phyloP scores from a whole-genome alignment of 2,329 filamentous ascomycete species.

The Cladosporium velox region DNA sequence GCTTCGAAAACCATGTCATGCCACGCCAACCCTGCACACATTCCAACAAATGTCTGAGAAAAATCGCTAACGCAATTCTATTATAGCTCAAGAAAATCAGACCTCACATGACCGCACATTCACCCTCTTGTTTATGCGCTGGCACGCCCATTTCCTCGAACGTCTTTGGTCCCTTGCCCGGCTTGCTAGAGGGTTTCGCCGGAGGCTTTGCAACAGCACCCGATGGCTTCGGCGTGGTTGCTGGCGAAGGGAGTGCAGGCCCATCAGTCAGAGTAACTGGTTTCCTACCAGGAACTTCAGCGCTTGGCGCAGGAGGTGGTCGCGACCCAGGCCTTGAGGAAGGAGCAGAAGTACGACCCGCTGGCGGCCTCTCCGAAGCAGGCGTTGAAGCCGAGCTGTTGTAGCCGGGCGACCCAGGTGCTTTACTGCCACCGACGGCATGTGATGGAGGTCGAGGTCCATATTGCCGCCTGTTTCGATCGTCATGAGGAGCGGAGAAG shows the following conservation, averaged over 20 bases:
- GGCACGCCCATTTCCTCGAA: conserved; percentile 99
- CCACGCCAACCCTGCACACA: not conserved
- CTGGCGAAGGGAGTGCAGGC: conserved; percentile 26
- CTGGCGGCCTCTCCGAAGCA: conserved; percentile 20
- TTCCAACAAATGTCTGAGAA: not conserved
- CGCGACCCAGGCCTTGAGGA: conserved; percentile 25
- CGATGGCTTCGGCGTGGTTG: conserved; percentile 29
- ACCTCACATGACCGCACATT: conserved; percentile 65
- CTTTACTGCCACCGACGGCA: conserved; percentile 5
- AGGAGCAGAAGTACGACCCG: conserved; percentile 10
- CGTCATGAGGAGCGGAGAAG: conserved; percentile 47
- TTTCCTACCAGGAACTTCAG: conserved; percentile 20
- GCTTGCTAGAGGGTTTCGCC: conserved; percentile 38
- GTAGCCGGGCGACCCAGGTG: conserved; percentile 20
- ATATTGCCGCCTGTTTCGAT: conserved; percentile 38
- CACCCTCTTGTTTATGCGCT: conserved; percentile 75
- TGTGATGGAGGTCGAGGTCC: conserved; percentile 8
- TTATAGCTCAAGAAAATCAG: not conserved
- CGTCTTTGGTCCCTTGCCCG: conserved; percentile 81
- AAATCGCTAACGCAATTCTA: not conserved
- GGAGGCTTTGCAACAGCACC: conserved; percentile 35
- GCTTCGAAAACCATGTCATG: not conserved
- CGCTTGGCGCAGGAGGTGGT: conserved; percentile 19
- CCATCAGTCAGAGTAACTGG: conserved; percentile 19
- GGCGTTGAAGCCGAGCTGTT: conserved; percentile 10